A percentile compares a stretch with the other conserved stretches of the same genome.
phyloP scores from a whole-genome alignment of 345 rosid genomes.

The Dovyalis caffra region DNA sequence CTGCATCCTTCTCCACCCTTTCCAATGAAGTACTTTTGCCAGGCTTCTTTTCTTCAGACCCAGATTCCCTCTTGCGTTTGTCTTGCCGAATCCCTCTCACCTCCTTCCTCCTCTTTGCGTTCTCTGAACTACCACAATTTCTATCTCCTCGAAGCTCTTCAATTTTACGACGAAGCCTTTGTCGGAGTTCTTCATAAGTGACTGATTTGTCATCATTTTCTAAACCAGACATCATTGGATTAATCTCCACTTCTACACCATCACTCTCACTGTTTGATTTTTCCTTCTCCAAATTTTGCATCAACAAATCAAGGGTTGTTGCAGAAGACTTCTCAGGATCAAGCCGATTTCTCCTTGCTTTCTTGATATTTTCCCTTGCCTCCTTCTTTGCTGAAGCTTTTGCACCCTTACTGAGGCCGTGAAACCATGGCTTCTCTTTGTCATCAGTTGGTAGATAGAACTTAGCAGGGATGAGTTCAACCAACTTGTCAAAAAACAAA shows the following conservation, averaged over 20 bases:
- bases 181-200: conserved; percentile 76
- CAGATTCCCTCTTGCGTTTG: conserved; percentile 66
- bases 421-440: conserved; percentile 70
- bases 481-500: conserved; percentile 62
- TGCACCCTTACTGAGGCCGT: conserved; percentile 70
- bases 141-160: conserved; percentile 68
- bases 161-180: conserved; percentile 60
- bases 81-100: conserved; percentile 32
- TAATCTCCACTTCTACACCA: conserved; percentile 43
- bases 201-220: conserved; percentile 42
- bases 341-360: conserved; percentile 72
- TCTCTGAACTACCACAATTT: conserved; percentile 30
- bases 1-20: conserved; percentile 54
- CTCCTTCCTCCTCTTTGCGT: conserved; percentile 26
- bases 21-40: conserved; percentile 26
- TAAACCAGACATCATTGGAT: conserved; percentile 34
- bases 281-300: conserved; percentile 64
- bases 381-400: conserved; percentile 66
- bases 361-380: conserved; percentile 65
- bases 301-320: conserved; percentile 67
- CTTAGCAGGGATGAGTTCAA: conserved; percentile 84
- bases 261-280: conserved; percentile 35
- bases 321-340: conserved; percentile 61
- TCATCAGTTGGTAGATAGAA: conserved; percentile 75
- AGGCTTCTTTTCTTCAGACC: conserved; percentile 34